phyloP scores from a whole-genome alignment of 371 early-diverging fungal genomes.

The Mortierella sp. region DNA sequence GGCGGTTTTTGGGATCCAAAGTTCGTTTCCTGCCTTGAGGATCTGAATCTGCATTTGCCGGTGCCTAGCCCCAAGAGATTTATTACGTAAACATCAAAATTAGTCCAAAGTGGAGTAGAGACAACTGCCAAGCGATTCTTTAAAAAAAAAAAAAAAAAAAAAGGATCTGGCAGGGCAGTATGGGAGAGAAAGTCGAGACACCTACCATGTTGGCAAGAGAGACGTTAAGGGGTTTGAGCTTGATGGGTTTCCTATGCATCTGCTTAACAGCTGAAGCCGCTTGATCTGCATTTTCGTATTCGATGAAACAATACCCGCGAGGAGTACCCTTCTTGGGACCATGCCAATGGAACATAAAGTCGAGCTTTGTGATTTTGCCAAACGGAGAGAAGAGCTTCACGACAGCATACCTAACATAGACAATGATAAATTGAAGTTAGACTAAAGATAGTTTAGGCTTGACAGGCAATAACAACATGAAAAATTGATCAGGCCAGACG shows the following conservation, averaged over 20 bases:
- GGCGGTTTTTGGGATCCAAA: slow-evolving; percentile 31
- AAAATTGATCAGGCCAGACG: slow-evolving; percentile 1
- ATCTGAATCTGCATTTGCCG: slow-evolving; percentile 28
- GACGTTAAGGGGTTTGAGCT: slow-evolving; percentile 61
- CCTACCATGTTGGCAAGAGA: slow-evolving; percentile 68
- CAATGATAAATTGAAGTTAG: neutral
- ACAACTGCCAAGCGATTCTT: slow-evolving; percentile 1
- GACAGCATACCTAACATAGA: slow-evolving; percentile 60
- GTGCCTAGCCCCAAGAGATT: neutral
- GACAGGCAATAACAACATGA: neutral
- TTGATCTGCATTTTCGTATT: slow-evolving; percentile 64
- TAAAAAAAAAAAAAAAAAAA: neutral
- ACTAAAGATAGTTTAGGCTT: neutral
- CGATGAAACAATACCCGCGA: slow-evolving; percentile 74
- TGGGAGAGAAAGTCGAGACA: neutral
- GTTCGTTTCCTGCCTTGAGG: slow-evolving; percentile 37
- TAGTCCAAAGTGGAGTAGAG: neutral
- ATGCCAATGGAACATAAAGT: slow-evolving; percentile 68
- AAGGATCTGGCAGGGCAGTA: too few relatives aligned
- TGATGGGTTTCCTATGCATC: slow-evolving; percentile 63
- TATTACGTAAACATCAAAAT: neutral
- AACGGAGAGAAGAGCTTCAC: slow-evolving; percentile 73
- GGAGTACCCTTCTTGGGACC: slow-evolving; percentile 72
- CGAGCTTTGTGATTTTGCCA: slow-evolving; percentile 73
- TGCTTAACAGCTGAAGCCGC: slow-evolving; percentile 64